Evolutionary conservation across 148 eudicot genomes (phyloP), one percentile per base, ranked within the genome.

Genomic region (Persicaria maculosa): DNA sequence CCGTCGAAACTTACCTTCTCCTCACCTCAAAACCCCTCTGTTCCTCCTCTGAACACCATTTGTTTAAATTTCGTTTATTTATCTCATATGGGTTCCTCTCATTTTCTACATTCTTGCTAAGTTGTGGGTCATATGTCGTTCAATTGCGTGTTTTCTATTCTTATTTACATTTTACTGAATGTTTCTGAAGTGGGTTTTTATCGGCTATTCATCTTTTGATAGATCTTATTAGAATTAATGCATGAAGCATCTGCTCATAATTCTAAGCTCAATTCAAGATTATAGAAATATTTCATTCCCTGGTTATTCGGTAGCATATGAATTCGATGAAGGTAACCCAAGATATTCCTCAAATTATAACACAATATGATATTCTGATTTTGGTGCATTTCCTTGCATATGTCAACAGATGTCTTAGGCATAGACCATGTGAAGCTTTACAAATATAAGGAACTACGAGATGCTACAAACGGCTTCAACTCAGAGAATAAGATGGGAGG

Each of bases 401-500:
- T 16, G 44, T 69, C 50, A 44, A 25, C 84, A 81, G 86, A 80
- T 44, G 62, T 81, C 67, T 77, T 80, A 78, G 79, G 48, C 17
- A 44, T 81, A 52, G 74, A 78, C 72, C 78, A 81, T 78, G 81
- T 84, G n/a, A 80, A 82, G 71, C 79, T 76, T 67, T 86, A 71
- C 72, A 81, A 65, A 11, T 86, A 80, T 79, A 86, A 78, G 74
- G 85, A 81, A 59, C 25, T 86, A 72, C 80, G 74, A 76, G 77
- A 12, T 0, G 89, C 87, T 58, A 86, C 89, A 43, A 80, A 80
- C 44, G 81, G 82, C 68, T 86, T 86, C 79, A 70, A 68, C 43
- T 59, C 50, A 9, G 47, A 50, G 15, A 81, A 86, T 44, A 86
- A 86, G 75, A 82, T 86, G 15, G 89, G 89, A 71, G 85, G 84